Evolutionary conservation across 768 basidiomycete species (phyloP), one percentile per base, ranked within the genome.

Genomic region (Lactarius hatsudake): DNA sequence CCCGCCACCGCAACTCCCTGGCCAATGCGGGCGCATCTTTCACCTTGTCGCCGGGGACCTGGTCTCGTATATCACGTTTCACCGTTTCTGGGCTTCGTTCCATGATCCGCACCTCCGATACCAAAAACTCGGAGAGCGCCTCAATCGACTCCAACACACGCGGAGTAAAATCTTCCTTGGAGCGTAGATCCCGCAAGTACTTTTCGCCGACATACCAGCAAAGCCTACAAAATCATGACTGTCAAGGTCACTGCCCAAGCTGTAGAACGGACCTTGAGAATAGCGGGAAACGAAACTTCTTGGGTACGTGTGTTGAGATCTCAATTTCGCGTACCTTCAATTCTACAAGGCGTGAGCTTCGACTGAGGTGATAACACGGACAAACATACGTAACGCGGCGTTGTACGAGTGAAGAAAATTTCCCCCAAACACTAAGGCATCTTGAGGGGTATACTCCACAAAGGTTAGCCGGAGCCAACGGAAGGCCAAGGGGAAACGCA

Each of bases 351-450:
- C 66, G 58, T 58, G 66, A 62, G 56, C 63, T 71, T 26, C 8
- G 8, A 23, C 51, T 64, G 51, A 51, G 34, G 36, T 5, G 53
- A 53, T 17, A 56, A 56, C 42, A 2, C 53, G 34, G 58, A 54
- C 15, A 28, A 32, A 55, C 91, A 71, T 77, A 96, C 95, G 96
- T 3, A 89, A 94, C 1, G 83, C 81, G 54, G 96, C 86, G 72
- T 94, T 88, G 76, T 90, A 94, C 9, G 94, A 96, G 77, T 99
- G 96, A 59, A 99, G 76, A 75, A 98, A 99, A 77, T 99, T 99
- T 45, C 96, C 96, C 1, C 96, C 96, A 73, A 98, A 96, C 1
- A 99, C 97, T 51, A 99, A 81, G 5, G 96, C 90, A 75, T 99
- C 95, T 38, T 83, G 77, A 0, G 96, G 96, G 0, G 97, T 98